Base-by-base conservation (phyloP, 805 yeast species). In the Wickerhamiella musiphila region DNA sequence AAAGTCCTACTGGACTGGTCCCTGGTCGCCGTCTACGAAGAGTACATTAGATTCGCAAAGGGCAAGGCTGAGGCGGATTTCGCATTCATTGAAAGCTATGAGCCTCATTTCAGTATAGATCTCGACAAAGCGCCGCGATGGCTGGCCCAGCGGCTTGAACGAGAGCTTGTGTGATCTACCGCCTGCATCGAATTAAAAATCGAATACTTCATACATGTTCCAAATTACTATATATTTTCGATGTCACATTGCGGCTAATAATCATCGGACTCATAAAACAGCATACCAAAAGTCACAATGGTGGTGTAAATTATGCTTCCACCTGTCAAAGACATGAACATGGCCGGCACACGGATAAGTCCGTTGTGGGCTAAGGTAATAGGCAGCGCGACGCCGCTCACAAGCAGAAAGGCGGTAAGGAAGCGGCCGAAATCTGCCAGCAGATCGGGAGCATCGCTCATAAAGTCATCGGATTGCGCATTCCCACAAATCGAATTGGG, bases 31-130 rank as follows among this genome's bases (percentile, higher is more conserved):
- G 76, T 82, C 5, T 90, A 82, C 53, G 94, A 83, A 51, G 98
- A 86, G 52, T 86, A 86, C 53, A 79, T 78, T 35, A 73, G 79
- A 51, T 86, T 82, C 54, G 92, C 96, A 5, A 74, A 79, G 45
- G 95, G 94, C 6, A 86, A 86, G 55, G 90, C 86, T 16, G 94
- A 81, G 44, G 77, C 74, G 33, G 98, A 86, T 55, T 63, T 84
- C 48, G 35, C 50, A 47, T 81, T 78, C 42, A 79, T 86, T 35
- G 94, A 90, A 52, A 60, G 71, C 49, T 84, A 79, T 65, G 70
- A 73, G 45, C 78, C 82, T 2, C 60, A 59, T 8, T 47, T 81
- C 29, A 51, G 49, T 37, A 62, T 70, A 18, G 66, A 68, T 40
- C 53, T 53, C 23, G 44, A 42, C 11, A 58, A 60, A 35, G 59